Percentiles rank a stretch among this genome's conserved stretches.
Conservation (phyloP, 1,284 basidiomycete species). For the Ustilago sp. region DNA sequence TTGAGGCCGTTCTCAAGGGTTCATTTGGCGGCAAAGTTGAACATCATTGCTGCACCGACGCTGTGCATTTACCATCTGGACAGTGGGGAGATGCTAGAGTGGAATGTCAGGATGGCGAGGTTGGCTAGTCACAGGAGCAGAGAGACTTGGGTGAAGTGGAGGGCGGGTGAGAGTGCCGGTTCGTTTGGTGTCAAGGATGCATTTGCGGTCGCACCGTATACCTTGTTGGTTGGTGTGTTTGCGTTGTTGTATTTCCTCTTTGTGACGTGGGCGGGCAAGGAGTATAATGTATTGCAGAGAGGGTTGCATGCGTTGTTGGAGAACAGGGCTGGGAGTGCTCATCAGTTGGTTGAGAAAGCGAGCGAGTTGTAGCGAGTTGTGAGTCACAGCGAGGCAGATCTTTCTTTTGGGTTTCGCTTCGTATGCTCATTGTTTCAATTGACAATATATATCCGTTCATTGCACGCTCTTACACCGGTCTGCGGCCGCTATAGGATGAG, state of each 20-base stretch:
- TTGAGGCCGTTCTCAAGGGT: slow-evolving; percentile 70
- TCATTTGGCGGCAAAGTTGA: slow-evolving; percentile 69
- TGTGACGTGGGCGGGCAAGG: slow-evolving; percentile 43
- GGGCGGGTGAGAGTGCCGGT: slow-evolving; percentile 58
- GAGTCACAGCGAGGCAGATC: neutral
- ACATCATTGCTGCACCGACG: slow-evolving; percentile 68
- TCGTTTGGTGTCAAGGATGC: slow-evolving; percentile 53
- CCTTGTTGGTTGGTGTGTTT: slow-evolving; percentile 29
- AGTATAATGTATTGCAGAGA: slow-evolving; percentile 38
- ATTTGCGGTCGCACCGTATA: slow-evolving; percentile 42
- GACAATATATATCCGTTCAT: neutral
- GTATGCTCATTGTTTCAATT: neutral
- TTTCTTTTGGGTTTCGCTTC: neutral
- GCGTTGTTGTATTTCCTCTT: slow-evolving; percentile 48
- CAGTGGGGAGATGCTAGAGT: slow-evolving; percentile 63
- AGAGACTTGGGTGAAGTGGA: slow-evolving; percentile 67
- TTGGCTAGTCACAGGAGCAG: slow-evolving; percentile 18
- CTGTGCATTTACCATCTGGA: slow-evolving; percentile 68
- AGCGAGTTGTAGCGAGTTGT: slow-evolving; percentile 37
- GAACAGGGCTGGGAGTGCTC: neutral
- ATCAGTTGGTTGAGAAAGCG: slow-evolving; percentile 8
- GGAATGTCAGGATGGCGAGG: slow-evolving; percentile 60
- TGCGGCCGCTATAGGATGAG: neutral
- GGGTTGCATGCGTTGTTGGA: slow-evolving; percentile 21
- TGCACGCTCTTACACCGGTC: neutral